These are phyloP conservation scores for Ophiostoma tasmaniense DNA, from an alignment of 2,329 filamentous ascomycete species.

Conservation along the genomic window DNA sequence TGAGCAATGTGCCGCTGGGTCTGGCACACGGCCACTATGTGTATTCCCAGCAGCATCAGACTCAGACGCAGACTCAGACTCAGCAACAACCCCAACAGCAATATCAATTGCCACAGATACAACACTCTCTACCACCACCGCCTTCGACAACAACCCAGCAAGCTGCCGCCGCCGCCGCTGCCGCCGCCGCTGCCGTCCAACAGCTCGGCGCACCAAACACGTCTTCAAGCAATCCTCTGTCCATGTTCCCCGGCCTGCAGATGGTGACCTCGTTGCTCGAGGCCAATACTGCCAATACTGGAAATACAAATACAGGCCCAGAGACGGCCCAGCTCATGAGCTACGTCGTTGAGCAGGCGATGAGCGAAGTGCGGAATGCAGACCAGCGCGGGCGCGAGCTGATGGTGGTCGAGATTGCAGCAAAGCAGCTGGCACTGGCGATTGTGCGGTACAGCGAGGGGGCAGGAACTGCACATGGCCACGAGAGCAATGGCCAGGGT, in stretches of 20 bases:
- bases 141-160: constrained; percentile 3
- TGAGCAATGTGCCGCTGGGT: neutral
- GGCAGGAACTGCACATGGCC: no score
- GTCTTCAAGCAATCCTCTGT: neutral
- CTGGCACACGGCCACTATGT: neutral
- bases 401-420: constrained; percentile 45
- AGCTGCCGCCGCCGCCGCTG: constrained; percentile 8
- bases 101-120: neutral
- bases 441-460: constrained; percentile 41
- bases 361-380: constrained; percentile 37
- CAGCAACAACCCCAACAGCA: neutral
- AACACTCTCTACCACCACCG: neutral
- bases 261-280: neutral
- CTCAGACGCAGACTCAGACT: neutral
- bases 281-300: neutral
- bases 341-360: constrained; percentile 37
- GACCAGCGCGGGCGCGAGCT: constrained; percentile 39
- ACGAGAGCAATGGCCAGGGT: constrained; percentile 19
- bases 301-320: neutral
- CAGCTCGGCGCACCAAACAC: constrained; percentile 11
- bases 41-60: neutral
- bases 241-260: neutral
- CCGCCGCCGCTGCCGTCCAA: constrained; percentile 19
- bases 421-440: constrained; percentile 46
- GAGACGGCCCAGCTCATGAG: constrained; percentile 28